These are phyloP conservation scores for Aaosphaeria arxii DNA, from an alignment of 2,329 filamentous ascomycete genomes.

Conservation along the genomic window DNA sequence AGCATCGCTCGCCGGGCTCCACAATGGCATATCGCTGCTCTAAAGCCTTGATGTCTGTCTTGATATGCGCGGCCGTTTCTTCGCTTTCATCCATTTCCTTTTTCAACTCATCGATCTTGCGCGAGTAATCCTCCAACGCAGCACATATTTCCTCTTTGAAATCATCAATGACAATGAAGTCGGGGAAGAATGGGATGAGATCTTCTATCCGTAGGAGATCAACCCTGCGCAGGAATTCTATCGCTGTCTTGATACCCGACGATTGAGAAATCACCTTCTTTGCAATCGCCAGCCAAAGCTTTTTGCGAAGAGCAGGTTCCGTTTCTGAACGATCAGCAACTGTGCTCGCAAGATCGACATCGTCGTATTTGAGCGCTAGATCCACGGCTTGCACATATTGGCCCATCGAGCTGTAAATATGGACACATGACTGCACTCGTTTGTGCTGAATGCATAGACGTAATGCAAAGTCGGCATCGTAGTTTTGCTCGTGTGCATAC, in stretches of 20 bases:
- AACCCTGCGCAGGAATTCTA: slow-evolving; percentile 88
- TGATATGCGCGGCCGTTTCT: slow-evolving; percentile 85
- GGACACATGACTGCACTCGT: slow-evolving; percentile 88
- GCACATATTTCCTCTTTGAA: slow-evolving; percentile 98
- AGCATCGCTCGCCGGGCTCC: slow-evolving; percentile 92
- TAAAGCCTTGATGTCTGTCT: slow-evolving; percentile 79
- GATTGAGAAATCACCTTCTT: slow-evolving; percentile 88
- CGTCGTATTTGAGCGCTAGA: slow-evolving; percentile 82
- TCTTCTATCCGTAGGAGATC: slow-evolving; percentile 94
- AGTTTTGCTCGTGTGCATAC: slow-evolving; percentile 68
- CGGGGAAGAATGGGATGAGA: slow-evolving; percentile 95
- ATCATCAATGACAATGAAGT: slow-evolving; percentile 97
- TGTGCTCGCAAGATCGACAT: slow-evolving; percentile 83
- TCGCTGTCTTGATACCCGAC: slow-evolving; percentile 79
- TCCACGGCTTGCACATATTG: slow-evolving; percentile 93
- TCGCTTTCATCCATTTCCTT: slow-evolving; percentile 95
- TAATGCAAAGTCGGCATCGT: slow-evolving; percentile 94
- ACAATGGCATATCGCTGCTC: slow-evolving; percentile 93
- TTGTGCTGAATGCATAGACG: slow-evolving; percentile 93
- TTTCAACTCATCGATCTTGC: slow-evolving; percentile 83
- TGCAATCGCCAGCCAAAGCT: slow-evolving; percentile 91
- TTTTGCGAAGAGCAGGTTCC: slow-evolving; percentile 79
- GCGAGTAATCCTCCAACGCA: slow-evolving; percentile 88
- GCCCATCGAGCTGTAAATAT: slow-evolving; percentile 96
- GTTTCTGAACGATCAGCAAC: slow-evolving; percentile 84